Conservation (phyloP, 352 stramenopile genomes). For the Phytophthora capsici region DNA sequence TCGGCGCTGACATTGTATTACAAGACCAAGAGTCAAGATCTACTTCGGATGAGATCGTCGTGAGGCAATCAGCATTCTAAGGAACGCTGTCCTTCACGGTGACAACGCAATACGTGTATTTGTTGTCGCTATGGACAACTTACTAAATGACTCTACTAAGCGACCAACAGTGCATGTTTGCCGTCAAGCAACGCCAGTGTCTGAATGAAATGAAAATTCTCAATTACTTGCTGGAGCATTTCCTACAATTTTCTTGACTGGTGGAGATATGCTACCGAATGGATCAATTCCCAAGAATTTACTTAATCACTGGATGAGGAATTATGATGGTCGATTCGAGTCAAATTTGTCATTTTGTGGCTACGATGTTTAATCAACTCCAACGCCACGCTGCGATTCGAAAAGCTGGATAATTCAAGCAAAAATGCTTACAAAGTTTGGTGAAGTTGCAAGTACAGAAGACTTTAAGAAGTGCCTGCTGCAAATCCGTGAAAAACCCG, state of each 20-base stretch:
- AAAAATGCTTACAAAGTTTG: background rate
- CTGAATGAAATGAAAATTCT: constrained; percentile 4
- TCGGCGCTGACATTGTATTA: background rate
- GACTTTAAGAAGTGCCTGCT: background rate
- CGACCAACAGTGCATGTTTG: background rate
- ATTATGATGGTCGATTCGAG: constrained; percentile 14
- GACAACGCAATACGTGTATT: background rate
- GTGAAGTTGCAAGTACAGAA: background rate
- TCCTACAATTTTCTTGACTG: constrained; percentile 1
- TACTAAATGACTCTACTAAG: background rate
- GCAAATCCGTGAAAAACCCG: background rate
- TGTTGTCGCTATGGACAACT: background rate
- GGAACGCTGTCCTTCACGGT: background rate
- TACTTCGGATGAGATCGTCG: background rate
- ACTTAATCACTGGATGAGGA: background rate
- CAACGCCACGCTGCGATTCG: constrained; percentile 1
- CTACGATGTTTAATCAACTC: constrained; percentile 7
- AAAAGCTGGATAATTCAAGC: background rate
- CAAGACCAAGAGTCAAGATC: no score
- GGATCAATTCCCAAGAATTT: background rate
- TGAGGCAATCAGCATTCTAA: background rate
- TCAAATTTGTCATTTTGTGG: background rate
- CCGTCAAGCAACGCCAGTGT: background rate
- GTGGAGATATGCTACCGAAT: background rate
- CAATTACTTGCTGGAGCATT: constrained; percentile 13